Evolutionary conservation across 78 protist genomes (phyloP).

Genomic region (Dictyostelium citrinum): DNA sequence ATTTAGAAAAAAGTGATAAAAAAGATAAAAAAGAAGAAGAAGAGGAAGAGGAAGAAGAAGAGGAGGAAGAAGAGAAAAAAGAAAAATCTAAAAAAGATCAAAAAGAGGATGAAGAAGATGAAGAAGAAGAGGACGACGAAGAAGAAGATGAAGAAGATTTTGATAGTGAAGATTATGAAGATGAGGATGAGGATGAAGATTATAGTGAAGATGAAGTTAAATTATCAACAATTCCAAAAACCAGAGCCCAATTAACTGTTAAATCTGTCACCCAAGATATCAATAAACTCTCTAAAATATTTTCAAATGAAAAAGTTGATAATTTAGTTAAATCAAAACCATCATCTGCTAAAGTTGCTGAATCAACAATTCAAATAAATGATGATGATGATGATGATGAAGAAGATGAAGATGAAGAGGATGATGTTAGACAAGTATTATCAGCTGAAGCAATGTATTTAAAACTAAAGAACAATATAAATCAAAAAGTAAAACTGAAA

Average conservation of each 20-base stretch:
- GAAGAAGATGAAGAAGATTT: conserved; percentile 19
- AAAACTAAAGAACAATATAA: conserved; percentile 31
- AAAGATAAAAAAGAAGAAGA: not conserved
- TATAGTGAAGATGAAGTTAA: not conserved
- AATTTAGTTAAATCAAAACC: not conserved
- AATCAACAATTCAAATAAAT: too few relatives aligned
- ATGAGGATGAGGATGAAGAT: conserved; percentile 30
- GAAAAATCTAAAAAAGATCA: not conserved
- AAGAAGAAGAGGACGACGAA: conserved; percentile 15
- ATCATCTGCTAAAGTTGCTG: not conserved
- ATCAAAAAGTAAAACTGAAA: conserved; percentile 23
- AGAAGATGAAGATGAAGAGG: conserved; percentile 24
- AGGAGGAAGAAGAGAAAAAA: conserved; percentile 12
- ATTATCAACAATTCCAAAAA: not conserved
- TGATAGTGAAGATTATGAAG: not conserved
- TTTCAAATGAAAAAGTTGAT: not conserved
- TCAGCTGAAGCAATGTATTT: not conserved
- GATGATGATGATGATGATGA: conserved; percentile 13
- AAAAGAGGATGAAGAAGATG: conserved; percentile 12
- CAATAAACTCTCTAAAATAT: not conserved
- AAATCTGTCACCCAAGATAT: conserved; percentile 1
- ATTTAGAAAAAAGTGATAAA: conserved; percentile 43
- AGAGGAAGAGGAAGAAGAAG: not conserved
- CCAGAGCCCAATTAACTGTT: not conserved
- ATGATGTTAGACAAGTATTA: conserved; percentile 26